Base-by-base conservation (phyloP, 441 rosid genomes). In the Melastoma candidum region DNA sequence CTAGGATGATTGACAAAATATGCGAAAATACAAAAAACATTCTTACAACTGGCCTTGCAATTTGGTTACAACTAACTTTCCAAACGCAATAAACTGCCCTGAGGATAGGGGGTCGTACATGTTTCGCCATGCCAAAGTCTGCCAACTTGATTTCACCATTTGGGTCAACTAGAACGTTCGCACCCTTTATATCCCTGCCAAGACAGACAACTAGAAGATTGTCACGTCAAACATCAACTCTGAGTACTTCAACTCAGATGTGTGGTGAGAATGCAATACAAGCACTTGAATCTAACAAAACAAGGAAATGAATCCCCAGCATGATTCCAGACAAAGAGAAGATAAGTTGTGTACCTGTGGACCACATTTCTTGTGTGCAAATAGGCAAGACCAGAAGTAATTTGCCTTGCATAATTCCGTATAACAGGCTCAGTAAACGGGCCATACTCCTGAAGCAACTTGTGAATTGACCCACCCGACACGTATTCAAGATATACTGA, bases 61-160 rank as follows among this genome's bases (percentile, higher is more conserved):
- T 36, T 36, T 4, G 7, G 7, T 4, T 9, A 2, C 41, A 36
- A 36, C 41, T 29, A 29, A 29, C 7, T 36, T 36, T 9, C 41
- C 6, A 36, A 36, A 36, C 9, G 8, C 6, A 36, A 36, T 36
- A 36, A 6, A 36, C 8, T 4, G 41, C 8, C 41, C 41, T 4
- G 41, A 36, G 41, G 41, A 36, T 4, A 4, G 58, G 51, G 43
- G 32, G 26, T 58, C 74, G 47, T 85, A 92, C 98, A 77, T 88
- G 98, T 71, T 84, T 92, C 58, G 98, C 94, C 96, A 92, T 92
- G 78, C 98, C 98, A 65, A 92, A 92, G 71, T 92, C 98, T 2
- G 74, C 95, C 73, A 92, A 63, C 82, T 92, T 92, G 78, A 92
- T 79, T 71, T 82, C 94, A 49, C 98, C 98, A 58, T 81, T 72